Percentiles rank a stretch among this genome's conserved stretches.
phyloP scores from a whole-genome alignment of 2,329 filamentous ascomycete species.

The Iodosphaeria phyllophila region DNA sequence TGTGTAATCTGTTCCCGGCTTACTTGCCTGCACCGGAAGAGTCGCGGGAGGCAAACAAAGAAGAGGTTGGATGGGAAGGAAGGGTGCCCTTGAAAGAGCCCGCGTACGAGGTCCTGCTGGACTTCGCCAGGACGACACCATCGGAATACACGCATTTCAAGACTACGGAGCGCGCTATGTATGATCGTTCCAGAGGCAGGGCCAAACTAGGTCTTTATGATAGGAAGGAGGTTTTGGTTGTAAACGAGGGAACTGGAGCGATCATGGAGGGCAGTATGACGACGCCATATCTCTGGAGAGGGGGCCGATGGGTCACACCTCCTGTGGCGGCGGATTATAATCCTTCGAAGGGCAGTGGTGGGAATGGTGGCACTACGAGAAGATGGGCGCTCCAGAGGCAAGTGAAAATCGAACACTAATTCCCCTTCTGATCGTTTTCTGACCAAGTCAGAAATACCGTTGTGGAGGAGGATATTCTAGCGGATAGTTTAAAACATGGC shows the following conservation, averaged over 20 bases:
- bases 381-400: conserved; percentile 63
- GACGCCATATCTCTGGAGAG: conserved; percentile 63
- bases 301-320: conserved; percentile 64
- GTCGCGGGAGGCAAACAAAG: conserved; percentile 4
- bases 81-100: conserved; percentile 9
- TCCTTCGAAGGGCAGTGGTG: conserved; percentile 38
- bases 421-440: conserved; percentile 2
- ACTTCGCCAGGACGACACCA: conserved; percentile 18
- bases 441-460: conserved; percentile 31
- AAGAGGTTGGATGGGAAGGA: conserved; percentile 5
- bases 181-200: conserved; percentile 49
- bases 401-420: conserved; percentile 5
- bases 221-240: conserved; percentile 55
- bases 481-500: conserved; percentile 42
- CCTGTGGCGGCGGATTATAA: conserved; percentile 28
- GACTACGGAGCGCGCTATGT: conserved; percentile 56
- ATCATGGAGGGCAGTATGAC: conserved; percentile 78
- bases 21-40: conserved; percentile 27
- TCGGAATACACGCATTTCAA: conserved; percentile 70
- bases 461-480: conserved; percentile 42
- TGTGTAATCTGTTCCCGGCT: conserved; percentile 34
- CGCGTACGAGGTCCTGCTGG: conserved; percentile 24
- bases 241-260: conserved; percentile 37
- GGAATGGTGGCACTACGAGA: conserved; percentile 66
- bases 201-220: conserved; percentile 31